Percentiles rank a stretch among this genome's conserved stretches.
These are phyloP conservation scores for Rhizopus stolonifer DNA, from an alignment of 371 early-diverging fungal species.

Conservation along the genomic window DNA sequence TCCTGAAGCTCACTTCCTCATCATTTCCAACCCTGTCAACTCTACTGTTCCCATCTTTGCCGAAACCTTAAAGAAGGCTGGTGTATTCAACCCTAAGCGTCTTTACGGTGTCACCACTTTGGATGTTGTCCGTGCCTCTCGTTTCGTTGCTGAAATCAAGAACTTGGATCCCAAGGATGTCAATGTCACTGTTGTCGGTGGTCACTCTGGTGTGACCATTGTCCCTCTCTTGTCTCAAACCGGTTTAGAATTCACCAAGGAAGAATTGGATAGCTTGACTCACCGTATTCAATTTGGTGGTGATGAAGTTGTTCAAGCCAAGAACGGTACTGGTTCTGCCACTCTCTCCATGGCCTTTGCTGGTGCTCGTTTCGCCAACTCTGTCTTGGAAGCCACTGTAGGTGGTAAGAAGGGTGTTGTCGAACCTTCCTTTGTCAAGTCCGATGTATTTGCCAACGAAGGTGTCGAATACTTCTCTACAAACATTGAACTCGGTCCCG, in stretches of 20 bases:
- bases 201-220: conserved; percentile 98
- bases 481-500: conserved; percentile 91
- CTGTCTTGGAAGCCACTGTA: conserved; percentile 87
- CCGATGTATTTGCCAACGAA: conserved; percentile 65
- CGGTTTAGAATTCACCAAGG: conserved; percentile 81
- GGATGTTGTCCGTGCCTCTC: conserved; percentile 97
- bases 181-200: conserved; percentile 94
- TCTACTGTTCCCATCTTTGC: conserved; percentile 98
- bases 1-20: conserved; percentile 93
- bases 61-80: conserved; percentile 93
- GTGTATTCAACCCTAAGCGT: conserved; percentile 92
- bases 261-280: conserved; percentile 90
- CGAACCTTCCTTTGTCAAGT: conserved; percentile 94
- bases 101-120: conserved; percentile 98
- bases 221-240: conserved; percentile 93
- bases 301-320: conserved; percentile 99
- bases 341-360: conserved; percentile 99
- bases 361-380: conserved; percentile 94
- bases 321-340: conserved; percentile 97
- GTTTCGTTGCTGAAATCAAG: conserved; percentile 90
- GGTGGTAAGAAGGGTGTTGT: conserved; percentile 84
- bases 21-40: conserved; percentile 99
- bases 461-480: conserved; percentile 94
- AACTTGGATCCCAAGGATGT: conserved; percentile 71
- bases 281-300: conserved; percentile 99